These are phyloP conservation scores for Neurospora sp. DNA, from an alignment of 495 filamentous ascomycete genomes.

Conservation along the genomic window DNA sequence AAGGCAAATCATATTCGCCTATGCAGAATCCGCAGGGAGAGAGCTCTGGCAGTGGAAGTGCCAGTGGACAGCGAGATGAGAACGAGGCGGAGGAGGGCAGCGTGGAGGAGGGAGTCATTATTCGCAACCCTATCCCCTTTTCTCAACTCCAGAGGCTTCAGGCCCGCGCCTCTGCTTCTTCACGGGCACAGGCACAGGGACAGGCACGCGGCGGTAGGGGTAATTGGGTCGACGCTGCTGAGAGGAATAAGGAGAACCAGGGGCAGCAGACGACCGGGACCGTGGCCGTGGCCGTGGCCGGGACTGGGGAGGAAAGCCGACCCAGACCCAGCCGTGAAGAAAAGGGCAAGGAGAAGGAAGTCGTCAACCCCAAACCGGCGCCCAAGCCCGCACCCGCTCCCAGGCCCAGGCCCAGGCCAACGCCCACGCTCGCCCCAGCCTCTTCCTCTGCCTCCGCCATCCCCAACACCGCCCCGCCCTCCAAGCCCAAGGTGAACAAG, in stretches of 20 bases:
- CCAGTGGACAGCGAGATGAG: neutral
- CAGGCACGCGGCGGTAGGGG: neutral
- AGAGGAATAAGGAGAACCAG: neutral
- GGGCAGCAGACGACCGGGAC: neutral
- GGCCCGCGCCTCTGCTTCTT: neutral
- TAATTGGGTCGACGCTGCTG: neutral
- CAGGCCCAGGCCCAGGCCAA: neutral
- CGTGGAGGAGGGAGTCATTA: neutral
- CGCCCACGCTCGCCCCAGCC: neutral
- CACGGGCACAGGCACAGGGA: neutral
- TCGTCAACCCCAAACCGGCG: neutral
- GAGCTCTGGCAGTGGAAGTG: neutral
- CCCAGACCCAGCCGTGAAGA: neutral
- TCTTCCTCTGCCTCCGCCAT: neutral
- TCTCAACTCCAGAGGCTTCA: too few relatives aligned
- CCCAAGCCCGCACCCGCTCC: neutral
- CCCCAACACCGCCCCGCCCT: neutral
- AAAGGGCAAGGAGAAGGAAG: neutral
- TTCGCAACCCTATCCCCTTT: too few relatives aligned
- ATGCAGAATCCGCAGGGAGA: neutral
- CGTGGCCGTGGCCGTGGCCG: neutral
- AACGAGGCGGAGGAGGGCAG: neutral
- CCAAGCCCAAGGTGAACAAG: neutral
- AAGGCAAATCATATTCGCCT: neutral
- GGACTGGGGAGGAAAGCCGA: neutral